A percentile compares a stretch with the other conserved stretches of the same genome.
Conservation (phyloP, 2,329 filamentous ascomycete species). For the Pyrenophora teres region DNA sequence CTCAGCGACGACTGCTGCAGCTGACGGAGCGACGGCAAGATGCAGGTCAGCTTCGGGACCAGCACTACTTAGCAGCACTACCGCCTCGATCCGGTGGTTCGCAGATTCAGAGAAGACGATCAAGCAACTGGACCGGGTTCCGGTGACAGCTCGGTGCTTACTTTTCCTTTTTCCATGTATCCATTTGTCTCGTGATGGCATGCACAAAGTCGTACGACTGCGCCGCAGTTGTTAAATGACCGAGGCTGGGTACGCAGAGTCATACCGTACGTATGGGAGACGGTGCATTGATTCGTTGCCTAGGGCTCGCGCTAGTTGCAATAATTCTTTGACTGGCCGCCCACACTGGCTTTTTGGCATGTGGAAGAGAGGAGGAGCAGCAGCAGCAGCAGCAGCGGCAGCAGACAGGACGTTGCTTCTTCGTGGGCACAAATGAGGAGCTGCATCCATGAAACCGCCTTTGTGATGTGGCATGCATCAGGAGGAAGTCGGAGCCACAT, state of each 20-base stretch:
- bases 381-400: too few relatives aligned
- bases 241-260: constrained; percentile 27
- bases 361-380: constrained; percentile 1
- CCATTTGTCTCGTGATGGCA: constrained; percentile 40
- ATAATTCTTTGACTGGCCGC: constrained; percentile 8
- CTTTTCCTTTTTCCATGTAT: constrained; percentile 13
- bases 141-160: constrained; percentile 29
- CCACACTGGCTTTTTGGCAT: constrained; percentile 5
- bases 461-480: not conserved
- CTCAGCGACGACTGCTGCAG: constrained; percentile 10
- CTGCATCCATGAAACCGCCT: constrained; percentile 1
- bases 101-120: constrained; percentile 18
- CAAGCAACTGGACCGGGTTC: constrained; percentile 16
- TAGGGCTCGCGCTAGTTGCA: constrained; percentile 14
- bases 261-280: constrained; percentile 19
- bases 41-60: constrained; percentile 22
- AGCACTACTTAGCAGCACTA: not conserved
- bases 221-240: constrained; percentile 27
- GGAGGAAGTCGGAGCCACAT: constrained; percentile 12
- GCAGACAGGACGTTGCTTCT: not conserved
- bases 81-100: constrained; percentile 25
- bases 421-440: constrained; percentile 2
- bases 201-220: constrained; percentile 31
- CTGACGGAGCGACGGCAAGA: constrained; percentile 15
- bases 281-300: constrained; percentile 13